These are phyloP conservation scores for Pleurotus sapidus DNA, from an alignment of 768 basidiomycete genomes.

Conservation along the genomic window DNA sequence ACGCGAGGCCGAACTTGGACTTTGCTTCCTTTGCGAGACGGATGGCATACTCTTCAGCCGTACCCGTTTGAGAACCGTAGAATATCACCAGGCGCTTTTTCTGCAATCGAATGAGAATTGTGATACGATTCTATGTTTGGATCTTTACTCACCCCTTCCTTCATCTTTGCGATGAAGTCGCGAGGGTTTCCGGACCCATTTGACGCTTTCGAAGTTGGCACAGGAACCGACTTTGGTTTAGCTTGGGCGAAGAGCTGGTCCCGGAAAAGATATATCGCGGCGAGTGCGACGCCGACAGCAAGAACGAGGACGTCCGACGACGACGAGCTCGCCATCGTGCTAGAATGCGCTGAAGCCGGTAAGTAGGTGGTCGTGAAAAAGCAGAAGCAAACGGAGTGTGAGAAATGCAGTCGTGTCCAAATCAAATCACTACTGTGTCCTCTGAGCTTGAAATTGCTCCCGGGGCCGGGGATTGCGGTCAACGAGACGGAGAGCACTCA, in stretches of 20 bases:
- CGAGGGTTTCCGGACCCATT: slow-evolving; percentile 86
- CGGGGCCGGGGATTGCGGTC: not conserved
- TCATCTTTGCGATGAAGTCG: slow-evolving; percentile 94
- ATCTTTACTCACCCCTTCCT: slow-evolving; percentile 69
- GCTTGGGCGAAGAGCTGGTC: slow-evolving; percentile 74
- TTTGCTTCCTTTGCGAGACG: slow-evolving; percentile 98
- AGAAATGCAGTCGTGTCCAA: slow-evolving; percentile 23
- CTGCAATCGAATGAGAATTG: slow-evolving; percentile 34
- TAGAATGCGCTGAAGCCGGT: slow-evolving; percentile 10
- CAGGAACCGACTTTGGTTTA: slow-evolving; percentile 55
- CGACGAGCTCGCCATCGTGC: slow-evolving; percentile 52
- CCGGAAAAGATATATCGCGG: slow-evolving; percentile 78
- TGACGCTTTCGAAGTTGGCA: slow-evolving; percentile 37
- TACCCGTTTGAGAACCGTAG: slow-evolving; percentile 98
- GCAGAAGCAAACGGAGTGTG: slow-evolving; percentile 31
- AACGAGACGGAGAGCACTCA: slow-evolving; percentile 3
- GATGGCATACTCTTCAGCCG: slow-evolving; percentile 97
- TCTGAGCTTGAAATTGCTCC: slow-evolving; percentile 6
- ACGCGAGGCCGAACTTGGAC: slow-evolving; percentile 91
- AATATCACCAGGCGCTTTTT: slow-evolving; percentile 97
- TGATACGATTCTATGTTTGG: slow-evolving; percentile 8
- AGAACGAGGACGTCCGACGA: slow-evolving; percentile 75
- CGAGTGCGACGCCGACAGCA: slow-evolving; percentile 69
- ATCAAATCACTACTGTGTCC: slow-evolving; percentile 25
- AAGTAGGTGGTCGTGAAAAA: too few species aligned